A percentile compares a stretch with the other conserved stretches of the same genome.
phyloP scores from a whole-genome alignment of 192 early-diverging fungal genomes.

The Umbelopsis vinacea region DNA sequence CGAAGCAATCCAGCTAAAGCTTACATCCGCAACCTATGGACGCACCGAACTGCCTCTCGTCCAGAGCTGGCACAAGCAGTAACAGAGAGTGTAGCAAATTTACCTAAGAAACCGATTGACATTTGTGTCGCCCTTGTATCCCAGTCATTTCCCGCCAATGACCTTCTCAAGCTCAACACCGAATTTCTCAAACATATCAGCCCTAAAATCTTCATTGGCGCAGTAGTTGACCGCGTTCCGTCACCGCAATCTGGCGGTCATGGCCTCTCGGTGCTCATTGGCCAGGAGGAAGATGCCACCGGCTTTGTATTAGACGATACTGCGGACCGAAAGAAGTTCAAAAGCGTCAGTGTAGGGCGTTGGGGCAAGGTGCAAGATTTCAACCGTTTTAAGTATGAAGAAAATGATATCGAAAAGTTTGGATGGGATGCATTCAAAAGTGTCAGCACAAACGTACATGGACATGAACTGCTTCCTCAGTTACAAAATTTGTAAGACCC shows the following conservation, averaged over 20 bases:
- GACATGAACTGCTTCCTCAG: neutral
- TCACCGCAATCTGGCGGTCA: constrained; percentile 18
- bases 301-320: constrained; percentile 31
- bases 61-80: neutral
- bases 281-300: constrained; percentile 28
- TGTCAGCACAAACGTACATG: constrained; percentile 28
- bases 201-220: constrained; percentile 25
- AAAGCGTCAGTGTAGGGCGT: constrained; percentile 39
- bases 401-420: constrained; percentile 27
- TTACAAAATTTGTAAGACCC: constrained; percentile 19
- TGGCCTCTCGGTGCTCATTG: constrained; percentile 34
- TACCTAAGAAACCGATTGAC: constrained; percentile 5
- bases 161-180: constrained; percentile 11
- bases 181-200: constrained; percentile 15
- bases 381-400: constrained; percentile 26
- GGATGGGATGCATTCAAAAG: constrained; percentile 38
- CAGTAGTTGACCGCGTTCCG: constrained; percentile 40
- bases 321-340: constrained; percentile 24
- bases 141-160: constrained; percentile 27
- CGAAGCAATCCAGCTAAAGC: neutral
- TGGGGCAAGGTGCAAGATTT: constrained; percentile 41
- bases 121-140: constrained; percentile 34
- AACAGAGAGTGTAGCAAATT: neutral
- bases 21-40: neutral
- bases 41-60: neutral